Evolutionary conservation across 257 asterid species (phyloP), one percentile per base, ranked within the genome.

Genomic region (Solanum piurae): DNA sequence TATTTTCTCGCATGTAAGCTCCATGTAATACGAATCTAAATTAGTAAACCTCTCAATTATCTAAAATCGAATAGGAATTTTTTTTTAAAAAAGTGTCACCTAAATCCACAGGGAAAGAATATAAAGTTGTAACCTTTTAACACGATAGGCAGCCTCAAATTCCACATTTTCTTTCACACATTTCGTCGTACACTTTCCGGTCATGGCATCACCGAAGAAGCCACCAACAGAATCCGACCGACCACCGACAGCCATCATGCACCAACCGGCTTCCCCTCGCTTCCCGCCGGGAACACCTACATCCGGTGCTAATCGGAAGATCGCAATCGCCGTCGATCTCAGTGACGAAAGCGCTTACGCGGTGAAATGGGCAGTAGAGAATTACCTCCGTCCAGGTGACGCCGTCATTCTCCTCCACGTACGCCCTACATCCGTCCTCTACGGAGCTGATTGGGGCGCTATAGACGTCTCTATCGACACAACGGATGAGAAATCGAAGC

Each of bases 271-370:
- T 2, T 93, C 97, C 62, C 95, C 97, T 23, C 95, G 94, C 4
- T 93, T 92, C 87, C 95, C 91, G 1, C 66, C 93, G 66, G 93
- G 91, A 31, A 92, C 94, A 10, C 94, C 94, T 34, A 92, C 95
- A 49, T 18, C 93, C n/a, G 91, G 94, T 14, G 93, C 94, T 14
- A 89, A 94, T 34, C 92, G 98, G 33, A 92, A 88, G 86, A 89
- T 95, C 72, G 98, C 94, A 21, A 95, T 95, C 89, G 97, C 96
- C 66, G 95, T 95, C 40, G 98, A 95, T 92, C 94, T 95, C 83
- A 94, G 97, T 87, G 96, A 94, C 83, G 97, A 95, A 93, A 93
- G 96, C 88, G 94, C 96, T 86, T 87, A 90, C 91, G 96, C 95
- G 77, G 96, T 94, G 4, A 93, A 91, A 85, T 95, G 97, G 98